A percentile compares a stretch with the other conserved stretches of the same genome.
Conservation (phyloP, 2,329 filamentous ascomycete species). For the Anthostomella pinea region DNA sequence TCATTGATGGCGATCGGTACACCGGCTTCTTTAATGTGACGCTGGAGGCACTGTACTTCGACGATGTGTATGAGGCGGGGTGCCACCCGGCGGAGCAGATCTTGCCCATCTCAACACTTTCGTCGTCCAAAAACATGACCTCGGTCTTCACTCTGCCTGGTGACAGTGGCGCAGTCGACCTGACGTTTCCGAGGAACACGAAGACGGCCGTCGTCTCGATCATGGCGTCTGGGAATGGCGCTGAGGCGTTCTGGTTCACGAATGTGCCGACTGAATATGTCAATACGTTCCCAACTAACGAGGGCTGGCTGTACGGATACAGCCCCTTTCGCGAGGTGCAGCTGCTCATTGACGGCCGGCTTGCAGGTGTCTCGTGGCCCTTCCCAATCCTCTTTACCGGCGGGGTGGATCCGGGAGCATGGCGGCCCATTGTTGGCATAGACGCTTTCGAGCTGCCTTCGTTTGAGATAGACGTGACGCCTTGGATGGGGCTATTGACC, state of each 20-base stretch:
- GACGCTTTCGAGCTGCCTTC: constrained; percentile 66
- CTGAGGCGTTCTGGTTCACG: constrained; percentile 70
- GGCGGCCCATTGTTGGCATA: constrained; percentile 68
- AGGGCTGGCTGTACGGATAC: constrained; percentile 54
- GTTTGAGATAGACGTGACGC: constrained; percentile 66
- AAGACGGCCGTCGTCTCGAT: constrained; percentile 61
- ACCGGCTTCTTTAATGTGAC: constrained; percentile 59
- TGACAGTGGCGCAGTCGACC: constrained; percentile 45
- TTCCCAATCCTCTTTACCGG: constrained; percentile 70
- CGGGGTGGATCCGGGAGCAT: constrained; percentile 63
- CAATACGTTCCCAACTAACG: constrained; percentile 49
- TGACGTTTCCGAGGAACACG: constrained; percentile 54
- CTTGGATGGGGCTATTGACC: constrained; percentile 58
- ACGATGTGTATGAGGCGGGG: constrained; percentile 30
- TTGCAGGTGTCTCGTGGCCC: constrained; percentile 66
- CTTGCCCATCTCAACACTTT: constrained; percentile 41
- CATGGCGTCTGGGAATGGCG: constrained; percentile 60
- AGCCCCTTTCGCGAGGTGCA: constrained; percentile 68
- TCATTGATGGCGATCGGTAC: constrained; percentile 53
- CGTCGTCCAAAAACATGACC: constrained; percentile 41
- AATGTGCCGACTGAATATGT: constrained; percentile 59
- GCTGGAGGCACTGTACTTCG: constrained; percentile 52
- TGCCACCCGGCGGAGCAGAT: constrained; percentile 30
- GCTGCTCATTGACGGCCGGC: constrained; percentile 57
- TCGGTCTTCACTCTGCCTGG: constrained; percentile 57